A percentile compares a stretch with the other conserved stretches of the same genome.
phyloP scores from a whole-genome alignment of 2,329 filamentous ascomycete species.

The Myriosclerotinia scirpicola region DNA sequence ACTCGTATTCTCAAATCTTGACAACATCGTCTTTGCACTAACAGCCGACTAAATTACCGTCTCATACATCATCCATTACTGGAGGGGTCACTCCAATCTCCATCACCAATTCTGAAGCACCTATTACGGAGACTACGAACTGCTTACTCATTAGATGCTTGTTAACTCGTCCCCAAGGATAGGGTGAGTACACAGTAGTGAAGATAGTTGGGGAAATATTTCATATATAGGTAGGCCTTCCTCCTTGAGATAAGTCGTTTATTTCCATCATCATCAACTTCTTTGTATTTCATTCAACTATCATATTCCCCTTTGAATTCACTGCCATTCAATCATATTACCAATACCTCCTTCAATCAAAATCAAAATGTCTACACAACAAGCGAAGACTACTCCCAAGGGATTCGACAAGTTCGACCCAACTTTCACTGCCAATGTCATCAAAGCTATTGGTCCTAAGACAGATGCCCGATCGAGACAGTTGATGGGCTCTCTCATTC shows the following conservation, averaged over 20 bases:
- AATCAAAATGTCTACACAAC: conserved; percentile 19
- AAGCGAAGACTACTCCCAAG: conserved; percentile 11
- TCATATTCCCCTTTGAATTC: not conserved
- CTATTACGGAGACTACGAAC: not conserved
- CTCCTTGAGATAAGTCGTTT: not conserved
- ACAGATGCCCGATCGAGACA: conserved; percentile 63
- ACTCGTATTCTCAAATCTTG: not conserved
- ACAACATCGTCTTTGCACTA: not conserved
- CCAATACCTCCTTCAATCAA: conserved; percentile 1
- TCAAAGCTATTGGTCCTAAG: conserved; percentile 71
- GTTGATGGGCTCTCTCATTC: conserved; percentile 63
- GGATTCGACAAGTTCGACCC: conserved; percentile 60
- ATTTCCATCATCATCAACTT: conserved; percentile 2
- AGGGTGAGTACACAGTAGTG: not conserved
- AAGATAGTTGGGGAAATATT: not conserved
- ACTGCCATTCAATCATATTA: not conserved
- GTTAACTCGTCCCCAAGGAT: not conserved
- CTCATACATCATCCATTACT: not conserved
- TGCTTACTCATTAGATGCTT: conserved; percentile 1
- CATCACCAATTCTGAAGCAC: not conserved
- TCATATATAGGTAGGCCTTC: conserved; percentile 19
- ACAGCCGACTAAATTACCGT: conserved; percentile 24
- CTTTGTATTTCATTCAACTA: not conserved
- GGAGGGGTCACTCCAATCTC: conserved; percentile 5
- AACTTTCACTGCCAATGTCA: conserved; percentile 71